Conservation (phyloP, 371 early-diverging fungal species). For the Mortierella sp. region DNA sequence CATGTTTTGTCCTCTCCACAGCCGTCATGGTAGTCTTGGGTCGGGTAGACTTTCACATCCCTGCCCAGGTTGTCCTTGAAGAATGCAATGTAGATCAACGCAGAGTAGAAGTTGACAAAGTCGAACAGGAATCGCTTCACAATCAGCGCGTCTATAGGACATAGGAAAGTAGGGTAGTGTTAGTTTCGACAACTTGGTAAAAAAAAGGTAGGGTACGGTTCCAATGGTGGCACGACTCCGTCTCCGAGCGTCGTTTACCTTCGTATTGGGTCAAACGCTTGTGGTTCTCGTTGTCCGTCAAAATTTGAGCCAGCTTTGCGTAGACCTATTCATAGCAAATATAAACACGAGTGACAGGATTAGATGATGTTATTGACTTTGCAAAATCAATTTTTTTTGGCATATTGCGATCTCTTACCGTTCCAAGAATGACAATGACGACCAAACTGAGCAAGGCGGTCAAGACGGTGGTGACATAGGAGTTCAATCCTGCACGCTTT, state of each 20-base stretch:
- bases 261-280: constrained; percentile 61
- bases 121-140: constrained; percentile 70
- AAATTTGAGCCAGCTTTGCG: constrained; percentile 41
- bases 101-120: constrained; percentile 70
- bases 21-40: not conserved
- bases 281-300: constrained; percentile 68
- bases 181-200: no score
- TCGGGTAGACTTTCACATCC: not conserved
- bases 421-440: constrained; percentile 51
- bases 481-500: not conserved
- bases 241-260: no score
- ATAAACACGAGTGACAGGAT: no score
- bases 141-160: constrained; percentile 65
- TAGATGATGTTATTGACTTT: no score
- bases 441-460: constrained; percentile 52
- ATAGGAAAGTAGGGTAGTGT: no score
- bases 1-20: constrained; percentile 50
- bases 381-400: not conserved
- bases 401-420: constrained; percentile 17
- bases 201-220: no score
- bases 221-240: no score
- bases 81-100: constrained; percentile 66
- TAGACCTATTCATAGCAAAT: constrained; percentile 46
- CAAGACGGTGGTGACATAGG: constrained; percentile 24
- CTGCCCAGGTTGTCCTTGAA: constrained; percentile 58